Base-by-base conservation (phyloP, 306 rosid genomes). In the Ceratonia siliqua region DNA sequence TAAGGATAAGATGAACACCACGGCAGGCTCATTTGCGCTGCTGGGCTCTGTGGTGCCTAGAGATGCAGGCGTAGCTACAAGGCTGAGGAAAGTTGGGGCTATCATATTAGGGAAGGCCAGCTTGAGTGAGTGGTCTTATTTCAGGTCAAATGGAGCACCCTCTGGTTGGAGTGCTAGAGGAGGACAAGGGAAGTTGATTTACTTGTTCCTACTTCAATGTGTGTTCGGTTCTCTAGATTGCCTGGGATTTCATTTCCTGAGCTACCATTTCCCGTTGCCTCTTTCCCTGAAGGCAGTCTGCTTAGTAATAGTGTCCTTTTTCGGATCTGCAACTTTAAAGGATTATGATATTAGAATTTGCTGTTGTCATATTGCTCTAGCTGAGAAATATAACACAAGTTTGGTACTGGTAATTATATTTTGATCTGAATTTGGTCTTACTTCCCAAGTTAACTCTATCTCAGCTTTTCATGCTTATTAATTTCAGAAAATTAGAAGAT, bases 71-170 rank as follows among this genome's bases (percentile, higher is more conserved):
- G 94, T 89, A 0, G 89, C 85, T 46, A 8, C 70, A 2, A 87
- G 48, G 87, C 59, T 91, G 70, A 91, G 94, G 72, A 65, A 74
- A 68, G 86, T 86, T 25, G 97, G 97, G 5, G 97, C 97, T 9
- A 62, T 91, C 70, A 85, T 91, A 2, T 52, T 91, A 21, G 97
- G 97, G 21, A 91, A 85, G 70, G 89, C 92, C 11, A 89, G 59
- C 12, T 33, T 91, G 43, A 81, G 84, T 13, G 91, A 91, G 80
- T 89, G 97, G 97, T 45, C 89, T n/a, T 0, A 78, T 57, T 28
- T 5, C 10, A 80, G 91, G 64, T 58, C 86, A 0, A 1, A 0
- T 30, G 6, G 0, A 0, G 72, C 72, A 11, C 88, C 88, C 0
- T 27, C 15, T 69, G 94, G 92, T 62, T 87, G 94, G 94, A 78